Evolutionary conservation across 257 asterid species (phyloP), one percentile per base, ranked within the genome.

Genomic region (Galeopsis tetrahit): DNA sequence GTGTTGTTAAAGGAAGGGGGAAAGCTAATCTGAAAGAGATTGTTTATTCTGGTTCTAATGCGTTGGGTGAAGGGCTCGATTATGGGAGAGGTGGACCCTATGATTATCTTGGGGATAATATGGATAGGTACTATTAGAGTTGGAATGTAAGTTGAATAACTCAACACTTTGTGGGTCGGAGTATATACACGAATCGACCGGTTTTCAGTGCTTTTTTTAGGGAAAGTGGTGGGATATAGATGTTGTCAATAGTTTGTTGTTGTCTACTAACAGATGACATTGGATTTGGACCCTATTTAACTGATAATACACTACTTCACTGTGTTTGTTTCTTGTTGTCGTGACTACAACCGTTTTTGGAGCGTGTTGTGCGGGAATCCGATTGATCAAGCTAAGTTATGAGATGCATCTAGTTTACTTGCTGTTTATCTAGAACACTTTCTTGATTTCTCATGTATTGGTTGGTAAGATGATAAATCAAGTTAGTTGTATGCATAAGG

Each of bases 51-150:
- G 77, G 65, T 34, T 33, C 84, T 5, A 74, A 71, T 68, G 34
- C 75, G 10, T 7, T 67, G 1, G 67, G 70, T 58, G 92, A 82
- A 60, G 88, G 77, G 77, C 57, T 85, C 66, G 82, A 81, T 64
- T 80, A 74, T 68, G 75, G 61, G 44, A 67, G 78, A 15, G 82
- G 78, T 35, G 75, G 65, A 14, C 75, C 86, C 3, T 76, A 70
- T 61, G 91, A 81, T 49, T 90, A 86, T 81, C 89, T 87, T 15
- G 84, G 80, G 7, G 93, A 86, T 69, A 64, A 88, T 66, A 49
- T 75, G 67, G 82, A 72, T 51, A 88, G 87, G 57, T 90, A 86
- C 86, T 88, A 81, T 75, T 49, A 78, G 70, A 66, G 85, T 31
- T 38, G 4, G 28, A 21, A 49, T 2, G 14, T 4, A 32, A 39